Conservation (phyloP, 768 basidiomycete genomes). For the Boletus reticulatus region DNA sequence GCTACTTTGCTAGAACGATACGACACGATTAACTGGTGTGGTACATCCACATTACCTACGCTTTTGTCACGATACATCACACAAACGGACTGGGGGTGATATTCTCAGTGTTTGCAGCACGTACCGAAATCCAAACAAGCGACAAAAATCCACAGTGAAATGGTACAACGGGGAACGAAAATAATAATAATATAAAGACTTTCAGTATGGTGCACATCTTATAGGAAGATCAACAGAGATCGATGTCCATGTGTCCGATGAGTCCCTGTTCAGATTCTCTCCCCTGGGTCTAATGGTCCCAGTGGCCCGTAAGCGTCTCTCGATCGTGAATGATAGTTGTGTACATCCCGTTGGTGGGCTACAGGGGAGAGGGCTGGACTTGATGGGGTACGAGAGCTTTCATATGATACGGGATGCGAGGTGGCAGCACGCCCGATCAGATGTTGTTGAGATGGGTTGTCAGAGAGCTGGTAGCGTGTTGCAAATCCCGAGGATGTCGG, state of each 20-base stretch:
- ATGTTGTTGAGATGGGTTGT: constrained; percentile 42
- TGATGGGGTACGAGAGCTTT: constrained; percentile 24
- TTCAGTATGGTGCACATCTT: not conserved
- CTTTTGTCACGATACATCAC: not conserved
- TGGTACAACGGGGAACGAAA: constrained; percentile 14
- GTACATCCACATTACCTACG: not conserved
- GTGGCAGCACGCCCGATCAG: constrained; percentile 52
- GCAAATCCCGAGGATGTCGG: constrained; percentile 34
- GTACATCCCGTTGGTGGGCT: constrained; percentile 24
- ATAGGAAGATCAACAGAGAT: constrained; percentile 18
- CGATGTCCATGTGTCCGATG: constrained; percentile 26
- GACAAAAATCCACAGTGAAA: constrained; percentile 1
- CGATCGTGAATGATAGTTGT: constrained; percentile 37
- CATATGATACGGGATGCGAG: constrained; percentile 45
- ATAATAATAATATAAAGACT: not conserved
- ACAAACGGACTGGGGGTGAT: not conserved
- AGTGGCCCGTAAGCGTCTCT: constrained; percentile 46
- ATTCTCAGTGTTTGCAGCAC: not conserved
- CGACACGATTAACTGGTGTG: constrained; percentile 5
- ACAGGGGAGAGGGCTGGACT: constrained; percentile 34
- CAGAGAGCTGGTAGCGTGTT: constrained; percentile 62
- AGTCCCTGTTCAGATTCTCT: constrained; percentile 43
- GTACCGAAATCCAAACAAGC: not conserved
- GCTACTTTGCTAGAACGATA: constrained; percentile 25
- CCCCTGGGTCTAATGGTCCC: constrained; percentile 61